Evolutionary conservation across 176 grass and related monocot genomes (phyloP).

Genomic region (Zea luxurians): DNA sequence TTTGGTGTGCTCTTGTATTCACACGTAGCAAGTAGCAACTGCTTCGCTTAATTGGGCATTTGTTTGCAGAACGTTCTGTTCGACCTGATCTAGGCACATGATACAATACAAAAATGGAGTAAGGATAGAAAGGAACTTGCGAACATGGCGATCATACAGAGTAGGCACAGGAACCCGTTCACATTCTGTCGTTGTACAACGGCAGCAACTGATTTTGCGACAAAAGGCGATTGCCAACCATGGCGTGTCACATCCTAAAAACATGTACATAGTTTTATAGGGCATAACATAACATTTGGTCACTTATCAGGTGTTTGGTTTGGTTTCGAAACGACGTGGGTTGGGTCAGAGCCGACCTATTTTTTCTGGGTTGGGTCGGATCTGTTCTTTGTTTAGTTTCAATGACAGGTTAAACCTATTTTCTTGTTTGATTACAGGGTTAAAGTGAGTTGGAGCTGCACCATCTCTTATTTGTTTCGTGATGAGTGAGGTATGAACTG

Average conservation of each 20-base stretch:
- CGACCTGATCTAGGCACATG: too few species aligned
- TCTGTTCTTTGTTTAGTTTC: too few species aligned
- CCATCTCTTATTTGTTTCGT: too few species aligned
- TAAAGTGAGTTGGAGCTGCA: too few species aligned
- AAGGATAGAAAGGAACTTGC: background rate
- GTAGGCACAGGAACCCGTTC: background rate
- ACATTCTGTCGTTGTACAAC: too few species aligned
- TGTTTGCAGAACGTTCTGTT: background rate
- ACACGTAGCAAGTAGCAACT: background rate
- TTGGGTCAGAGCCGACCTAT: too few species aligned
- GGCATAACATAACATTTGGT: background rate
- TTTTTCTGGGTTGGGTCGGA: too few species aligned
- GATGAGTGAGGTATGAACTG: too few species aligned
- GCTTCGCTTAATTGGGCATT: background rate
- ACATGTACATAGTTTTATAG: background rate
- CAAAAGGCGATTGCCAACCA: too few species aligned
- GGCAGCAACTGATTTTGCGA: background rate
- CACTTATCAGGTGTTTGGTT: background rate
- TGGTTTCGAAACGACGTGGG: too few species aligned
- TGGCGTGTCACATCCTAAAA: constrained; percentile 17
- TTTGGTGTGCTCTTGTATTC: background rate
- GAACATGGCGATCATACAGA: background rate
- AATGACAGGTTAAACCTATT: too few species aligned
- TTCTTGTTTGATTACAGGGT: too few species aligned
- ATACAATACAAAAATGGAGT: background rate